Conservation (phyloP, 2,329 filamentous ascomycete genomes). For the Penicillium brevicompactum region DNA sequence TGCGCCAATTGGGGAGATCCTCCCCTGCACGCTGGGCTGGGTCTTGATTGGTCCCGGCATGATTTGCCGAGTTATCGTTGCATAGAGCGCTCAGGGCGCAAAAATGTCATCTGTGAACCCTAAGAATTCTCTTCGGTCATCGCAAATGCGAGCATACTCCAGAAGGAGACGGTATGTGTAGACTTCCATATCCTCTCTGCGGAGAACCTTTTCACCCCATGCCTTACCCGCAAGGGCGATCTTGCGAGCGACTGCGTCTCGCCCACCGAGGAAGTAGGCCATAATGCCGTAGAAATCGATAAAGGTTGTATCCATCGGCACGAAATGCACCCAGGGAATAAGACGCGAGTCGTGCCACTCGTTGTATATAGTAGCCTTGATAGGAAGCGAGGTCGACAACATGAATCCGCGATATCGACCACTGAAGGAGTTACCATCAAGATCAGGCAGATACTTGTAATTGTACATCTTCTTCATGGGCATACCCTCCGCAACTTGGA, state of each 20-base stretch:
- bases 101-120: slow-evolving; percentile 20
- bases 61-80: not conserved
- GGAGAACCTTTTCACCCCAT: slow-evolving; percentile 69
- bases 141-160: slow-evolving; percentile 60
- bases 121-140: slow-evolving; percentile 25
- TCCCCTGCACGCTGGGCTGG: too few relatives aligned
- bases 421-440: slow-evolving; percentile 74
- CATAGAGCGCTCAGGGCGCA: not conserved
- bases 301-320: slow-evolving; percentile 76
- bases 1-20: too few relatives aligned
- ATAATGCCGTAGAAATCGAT: slow-evolving; percentile 72
- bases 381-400: slow-evolving; percentile 67
- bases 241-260: slow-evolving; percentile 60
- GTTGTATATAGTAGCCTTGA: slow-evolving; percentile 76
- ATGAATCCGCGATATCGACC: slow-evolving; percentile 71
- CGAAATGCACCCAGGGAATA: slow-evolving; percentile 77
- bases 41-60: not conserved
- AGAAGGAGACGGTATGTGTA: slow-evolving; percentile 67
- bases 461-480: slow-evolving; percentile 44
- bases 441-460: slow-evolving; percentile 72
- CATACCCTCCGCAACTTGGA: slow-evolving; percentile 32
- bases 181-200: slow-evolving; percentile 73
- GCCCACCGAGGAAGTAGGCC: slow-evolving; percentile 65
- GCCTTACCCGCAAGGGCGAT: slow-evolving; percentile 67
- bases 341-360: slow-evolving; percentile 81